Base-by-base conservation (phyloP, 495 filamentous ascomycete species). In the Pyronema omphalodes region DNA sequence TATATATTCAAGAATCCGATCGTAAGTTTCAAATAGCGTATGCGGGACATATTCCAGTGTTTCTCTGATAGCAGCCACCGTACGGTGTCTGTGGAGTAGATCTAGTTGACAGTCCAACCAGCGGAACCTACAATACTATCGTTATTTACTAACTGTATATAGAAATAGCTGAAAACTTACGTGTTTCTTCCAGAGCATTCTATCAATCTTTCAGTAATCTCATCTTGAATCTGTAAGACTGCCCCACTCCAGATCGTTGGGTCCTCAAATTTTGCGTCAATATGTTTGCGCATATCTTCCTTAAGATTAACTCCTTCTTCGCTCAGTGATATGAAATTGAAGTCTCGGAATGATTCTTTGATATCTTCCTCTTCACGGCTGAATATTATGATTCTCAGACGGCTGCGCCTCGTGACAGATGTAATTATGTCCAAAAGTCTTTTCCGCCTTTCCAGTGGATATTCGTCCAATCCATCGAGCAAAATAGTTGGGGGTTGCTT, bases 61-160 rank as follows among this genome's bases (percentile, higher is more conserved):
- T 3, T 54, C 48, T 12, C 52, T 36, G 15, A 69, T 58, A 39
- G 49, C 54, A 5, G 44, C 48, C 12, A 37, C 40, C 15, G 48
- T 61, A 39, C 43, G 55, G 18, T 53, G 37, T 48, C 56, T 60
- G 44, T 48, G 14, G 52, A 69, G 55, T 19, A 41, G 45, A 49
- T 70, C 63, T 0, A 71, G 43, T 46, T 70, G 68, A 50, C 66
- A 69, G 15, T 66, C 63, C 5, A 57, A 65, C 69, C 67, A 71
- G 6, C 69, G 70, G 57, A 71, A 71, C 67, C 68, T 71, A n/a
- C 3, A n/a, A 19, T 9, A 19, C 5, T 6, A 14, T n/a, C 36
- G 47, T n/a, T 23, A 12, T 35, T 50, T n/a, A 12, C 34, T 12
- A 8, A 11, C 8, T 7, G 5, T 50, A 8, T 36, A 12, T 9